Base-by-base conservation (phyloP, 305 asterid species). In the Solanum aculeatissimum region DNA sequence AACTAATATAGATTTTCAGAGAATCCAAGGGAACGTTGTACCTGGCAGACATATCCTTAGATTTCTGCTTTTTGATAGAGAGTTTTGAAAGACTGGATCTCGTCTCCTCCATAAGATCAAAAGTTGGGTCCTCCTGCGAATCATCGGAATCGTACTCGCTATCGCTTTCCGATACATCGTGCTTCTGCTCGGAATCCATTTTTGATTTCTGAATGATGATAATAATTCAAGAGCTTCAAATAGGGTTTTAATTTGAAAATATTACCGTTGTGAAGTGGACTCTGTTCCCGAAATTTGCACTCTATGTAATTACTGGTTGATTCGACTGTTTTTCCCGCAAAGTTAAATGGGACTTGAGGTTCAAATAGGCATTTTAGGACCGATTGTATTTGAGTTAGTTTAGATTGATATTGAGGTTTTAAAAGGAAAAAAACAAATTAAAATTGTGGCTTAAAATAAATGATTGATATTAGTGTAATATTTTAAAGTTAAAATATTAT, bases 51-150 rank as follows among this genome's bases (percentile, higher is more conserved):
- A 77, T 77, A 77, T 77, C 47, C 65, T 85, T 81, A 86, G 83
- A 55, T 27, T 86, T 85, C 38, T 81, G 14, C 80, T 87, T 86
- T 72, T 83, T 81, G 86, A 94, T 85, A 81, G 96, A 89, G 77
- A 95, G 92, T 66, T 88, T 86, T 29, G 95, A 92, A 66, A 94
- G 84, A 55, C 86, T 83, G 62, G 91, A 88, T 63, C 86, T 87
- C n/a, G 92, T 88, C 84, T 90, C 93, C 88, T 92, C 94, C 55
- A 88, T 71, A 83, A 84, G 57, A 57, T 86, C 91, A 75, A 92
- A 94, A 85, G 55, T 82, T 32, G 98, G 97, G 55, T 92, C 97
- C 9, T 87, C 85, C 43, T 53, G 88, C 16, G 93, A 90, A 85
- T 92, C 95, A 86, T 92, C 93, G 21, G 95, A 90, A 49, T 84